A percentile compares a stretch with the other conserved stretches of the same genome.
Conservation (phyloP, 352 stramenopile genomes). For the Aphanomyces stellatus region DNA sequence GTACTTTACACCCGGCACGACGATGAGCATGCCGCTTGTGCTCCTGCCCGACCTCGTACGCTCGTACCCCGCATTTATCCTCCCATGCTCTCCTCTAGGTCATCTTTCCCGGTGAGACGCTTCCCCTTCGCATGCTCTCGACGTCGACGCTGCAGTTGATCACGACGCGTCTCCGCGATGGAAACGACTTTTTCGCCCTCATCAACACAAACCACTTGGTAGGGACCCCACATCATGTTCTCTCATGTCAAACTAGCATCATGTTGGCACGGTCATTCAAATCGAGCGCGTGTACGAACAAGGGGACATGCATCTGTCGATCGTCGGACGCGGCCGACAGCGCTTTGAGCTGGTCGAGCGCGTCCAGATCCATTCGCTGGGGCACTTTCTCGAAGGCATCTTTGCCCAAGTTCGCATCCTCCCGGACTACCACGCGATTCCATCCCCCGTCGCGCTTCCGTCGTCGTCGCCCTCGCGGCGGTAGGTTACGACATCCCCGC, state of each 20-base stretch:
- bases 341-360: not conserved
- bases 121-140: constrained; percentile 67
- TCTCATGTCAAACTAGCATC: not conserved
- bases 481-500: not conserved
- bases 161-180: constrained; percentile 7
- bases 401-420: not conserved
- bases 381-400: not conserved
- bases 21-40: constrained; percentile 58
- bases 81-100: constrained; percentile 46
- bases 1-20: constrained; percentile 37
- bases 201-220: constrained; percentile 3
- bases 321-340: constrained; percentile 12
- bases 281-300: constrained; percentile 20
- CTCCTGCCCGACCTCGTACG: constrained; percentile 66
- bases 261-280: constrained; percentile 17
- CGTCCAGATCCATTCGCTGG: not conserved
- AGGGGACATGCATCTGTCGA: constrained; percentile 9
- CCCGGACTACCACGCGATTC: constrained; percentile 7
- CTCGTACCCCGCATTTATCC: no score
- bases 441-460: not conserved
- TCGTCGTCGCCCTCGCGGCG: not conserved
- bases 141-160: constrained; percentile 31
- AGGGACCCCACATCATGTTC: not conserved
- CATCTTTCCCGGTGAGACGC: constrained; percentile 70
- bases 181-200: constrained; percentile 10